Base-by-base conservation (phyloP, 805 yeast species). In the Spathaspora girioi region DNA sequence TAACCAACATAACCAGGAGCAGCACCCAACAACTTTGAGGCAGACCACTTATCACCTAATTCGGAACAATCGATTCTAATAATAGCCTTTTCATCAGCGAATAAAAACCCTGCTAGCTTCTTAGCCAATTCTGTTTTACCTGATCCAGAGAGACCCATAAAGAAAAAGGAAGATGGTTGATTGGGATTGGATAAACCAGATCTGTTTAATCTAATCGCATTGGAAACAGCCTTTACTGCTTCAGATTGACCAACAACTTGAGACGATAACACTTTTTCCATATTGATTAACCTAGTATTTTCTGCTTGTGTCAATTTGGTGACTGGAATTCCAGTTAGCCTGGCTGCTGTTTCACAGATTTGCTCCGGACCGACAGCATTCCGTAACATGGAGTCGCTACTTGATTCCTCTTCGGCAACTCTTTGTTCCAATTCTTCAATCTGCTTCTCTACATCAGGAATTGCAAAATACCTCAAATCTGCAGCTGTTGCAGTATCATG, bases 41-140 rank as follows among this genome's bases (percentile, higher is more conserved):
- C 96, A 5, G 97, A 88, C 82, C 96, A 90, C 63, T 94, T 94
- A 74, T 94, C 99, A 69, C 87, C 83, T 61, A 94, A 78, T 69
- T 94, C 99, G 4, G 98, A 92, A 73, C 99, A 94, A 70, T 94
- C 99, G 57, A 94, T 91, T 74, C 99, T 86, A 65, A 94, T 88
- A 89, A 94, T 93, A 47, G 97, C 96, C 71, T 85, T 87, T 67
- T 93, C 97, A 66, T 94, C 98, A 48, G 96, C 89, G 73, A 94
- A 94, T 63, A 94, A 78, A 76, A 94, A 94, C 0, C 96, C 97
- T 10, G 99, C 98, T 23, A 94, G 80, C 63, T 92, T 94, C 81
- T 94, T 94, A 20, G 99, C 98, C 60, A 94, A 78, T 70, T 94
- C 98, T 8, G 99, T 94, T 79, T 94, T 94, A 81, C 99, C 99